phyloP scores from a whole-genome alignment of 1,284 basidiomycete species.

The Inonotus hispidus region DNA sequence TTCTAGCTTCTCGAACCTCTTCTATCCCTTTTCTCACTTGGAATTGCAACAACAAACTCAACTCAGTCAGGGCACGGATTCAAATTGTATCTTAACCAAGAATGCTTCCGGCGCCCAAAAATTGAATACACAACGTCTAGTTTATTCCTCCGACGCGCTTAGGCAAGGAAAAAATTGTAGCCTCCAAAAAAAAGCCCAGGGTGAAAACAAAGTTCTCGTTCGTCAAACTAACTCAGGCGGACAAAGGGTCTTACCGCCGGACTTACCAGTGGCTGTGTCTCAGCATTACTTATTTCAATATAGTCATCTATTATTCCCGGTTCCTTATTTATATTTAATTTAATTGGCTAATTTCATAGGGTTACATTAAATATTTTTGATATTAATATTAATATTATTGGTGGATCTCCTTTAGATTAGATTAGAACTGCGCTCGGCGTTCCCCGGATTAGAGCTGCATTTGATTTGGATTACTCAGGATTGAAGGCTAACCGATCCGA shows the following conservation, averaged over 20 bases:
- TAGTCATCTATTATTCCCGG: neutral
- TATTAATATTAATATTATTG: neutral
- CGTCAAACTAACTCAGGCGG: no score
- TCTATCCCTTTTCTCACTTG: no score
- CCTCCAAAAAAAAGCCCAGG: no score
- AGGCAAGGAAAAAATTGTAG: no score
- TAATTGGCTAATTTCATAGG: neutral
- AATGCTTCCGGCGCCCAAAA: neutral
- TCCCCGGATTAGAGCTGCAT: neutral
- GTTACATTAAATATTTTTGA: no score
- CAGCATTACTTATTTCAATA: neutral
- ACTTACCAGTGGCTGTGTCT: neutral
- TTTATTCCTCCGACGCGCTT: no score
- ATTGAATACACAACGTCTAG: no score
- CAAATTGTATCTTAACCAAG: neutral
- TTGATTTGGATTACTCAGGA: neutral
- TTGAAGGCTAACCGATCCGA: neutral
- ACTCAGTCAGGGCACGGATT: neutral
- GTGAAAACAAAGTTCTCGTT: no score
- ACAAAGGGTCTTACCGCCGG: conserved; percentile 6
- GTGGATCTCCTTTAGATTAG: neutral
- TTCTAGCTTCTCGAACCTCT: no score
- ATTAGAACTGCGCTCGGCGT: neutral
- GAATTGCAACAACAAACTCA: no score
- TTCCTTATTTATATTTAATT: neutral